phyloP scores from a whole-genome alignment of 192 early-diverging fungal species.

The Gigaspora rosea region DNA sequence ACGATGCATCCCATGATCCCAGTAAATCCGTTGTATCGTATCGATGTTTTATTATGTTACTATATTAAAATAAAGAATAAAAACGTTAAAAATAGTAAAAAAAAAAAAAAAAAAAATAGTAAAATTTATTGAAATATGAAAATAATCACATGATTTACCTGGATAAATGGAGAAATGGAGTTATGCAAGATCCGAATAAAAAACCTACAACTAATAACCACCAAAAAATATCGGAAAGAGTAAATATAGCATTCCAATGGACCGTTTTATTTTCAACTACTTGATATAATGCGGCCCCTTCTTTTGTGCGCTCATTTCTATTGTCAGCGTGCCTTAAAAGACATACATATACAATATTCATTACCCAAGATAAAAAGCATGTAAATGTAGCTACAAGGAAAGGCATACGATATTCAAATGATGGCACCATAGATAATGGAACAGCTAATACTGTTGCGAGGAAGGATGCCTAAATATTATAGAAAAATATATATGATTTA shows the following conservation, averaged over 20 bases:
- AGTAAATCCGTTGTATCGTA: constrained; percentile 60
- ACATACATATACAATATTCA: constrained; percentile 69
- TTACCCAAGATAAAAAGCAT: constrained; percentile 66
- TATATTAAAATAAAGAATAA: constrained; percentile 22
- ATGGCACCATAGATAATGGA: constrained; percentile 54
- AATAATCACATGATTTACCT: constrained; percentile 33
- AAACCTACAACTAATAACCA: constrained; percentile 42
- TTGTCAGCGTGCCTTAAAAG: constrained; percentile 41
- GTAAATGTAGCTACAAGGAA: constrained; percentile 60
- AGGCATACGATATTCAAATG: constrained; percentile 48
- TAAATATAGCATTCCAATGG: constrained; percentile 47
- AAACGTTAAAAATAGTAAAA: constrained; percentile 8
- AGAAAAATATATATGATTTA: neutral
- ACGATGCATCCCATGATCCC: constrained; percentile 67
- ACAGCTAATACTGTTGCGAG: constrained; percentile 67
- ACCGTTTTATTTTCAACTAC: constrained; percentile 26
- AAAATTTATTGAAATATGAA: neutral
- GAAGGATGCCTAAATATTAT: constrained; percentile 57
- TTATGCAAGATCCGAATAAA: constrained; percentile 42
- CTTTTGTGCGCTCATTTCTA: constrained; percentile 43
- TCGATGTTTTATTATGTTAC: constrained; percentile 73
- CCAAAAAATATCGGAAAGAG: constrained; percentile 49
- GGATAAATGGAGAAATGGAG: constrained; percentile 48
- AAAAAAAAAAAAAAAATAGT: too few species aligned
- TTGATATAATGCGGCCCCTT: neutral